Conservation (phyloP, 2,329 filamentous ascomycete species). For the Aspergillus ustus region DNA sequence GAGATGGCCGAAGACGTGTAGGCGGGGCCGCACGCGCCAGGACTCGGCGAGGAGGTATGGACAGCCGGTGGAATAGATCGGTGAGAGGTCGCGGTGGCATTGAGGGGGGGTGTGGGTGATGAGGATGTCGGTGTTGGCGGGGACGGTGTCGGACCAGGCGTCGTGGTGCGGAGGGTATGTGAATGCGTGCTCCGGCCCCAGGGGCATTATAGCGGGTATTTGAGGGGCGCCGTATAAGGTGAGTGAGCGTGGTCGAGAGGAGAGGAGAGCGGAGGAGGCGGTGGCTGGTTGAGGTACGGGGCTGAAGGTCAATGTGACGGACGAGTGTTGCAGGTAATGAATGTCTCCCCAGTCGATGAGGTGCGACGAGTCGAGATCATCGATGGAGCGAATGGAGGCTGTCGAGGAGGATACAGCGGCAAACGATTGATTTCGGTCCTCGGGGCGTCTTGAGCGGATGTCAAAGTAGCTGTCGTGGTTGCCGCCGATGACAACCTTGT, state of each 20-base stretch:
- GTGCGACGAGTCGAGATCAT: slow-evolving; percentile 50
- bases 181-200: slow-evolving; percentile 74
- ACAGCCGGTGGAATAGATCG: slow-evolving; percentile 69
- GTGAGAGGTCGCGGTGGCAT: slow-evolving; percentile 65
- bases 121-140: slow-evolving; percentile 74
- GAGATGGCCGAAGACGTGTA: slow-evolving; percentile 86
- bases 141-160: slow-evolving; percentile 74
- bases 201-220: slow-evolving; percentile 69
- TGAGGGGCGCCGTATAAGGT: slow-evolving; percentile 81
- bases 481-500: slow-evolving; percentile 83
- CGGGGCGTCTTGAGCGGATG: slow-evolving; percentile 60
- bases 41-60: slow-evolving; percentile 71
- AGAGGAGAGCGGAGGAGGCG: slow-evolving; percentile 44
- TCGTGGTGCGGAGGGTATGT: slow-evolving; percentile 70
- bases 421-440: slow-evolving; percentile 54
- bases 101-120: slow-evolving; percentile 81
- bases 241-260: slow-evolving; percentile 62
- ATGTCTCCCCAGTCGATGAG: slow-evolving; percentile 69
- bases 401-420: slow-evolving; percentile 40
- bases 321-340: slow-evolving; percentile 74
- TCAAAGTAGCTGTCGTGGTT: slow-evolving; percentile 93
- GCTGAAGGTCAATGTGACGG: slow-evolving; percentile 52
- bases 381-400: slow-evolving; percentile 43
- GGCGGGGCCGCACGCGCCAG: slow-evolving; percentile 72
- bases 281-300: slow-evolving; percentile 41